Evolutionary conservation across 805 yeast genomes (phyloP).

Genomic region (Yamadazyma philogaea): DNA sequence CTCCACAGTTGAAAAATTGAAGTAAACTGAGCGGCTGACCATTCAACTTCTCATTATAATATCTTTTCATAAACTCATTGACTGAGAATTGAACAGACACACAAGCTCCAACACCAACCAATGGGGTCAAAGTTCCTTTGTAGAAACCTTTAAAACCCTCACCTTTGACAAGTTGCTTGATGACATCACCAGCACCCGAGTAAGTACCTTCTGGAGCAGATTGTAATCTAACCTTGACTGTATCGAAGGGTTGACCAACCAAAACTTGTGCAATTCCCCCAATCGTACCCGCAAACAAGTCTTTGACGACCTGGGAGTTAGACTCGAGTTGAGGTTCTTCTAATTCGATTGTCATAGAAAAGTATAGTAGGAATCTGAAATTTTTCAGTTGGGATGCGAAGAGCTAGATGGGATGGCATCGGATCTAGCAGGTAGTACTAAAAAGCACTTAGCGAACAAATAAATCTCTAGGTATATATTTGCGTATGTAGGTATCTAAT

Average conservation of each 20-base stretch:
- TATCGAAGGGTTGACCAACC: constrained; percentile 95
- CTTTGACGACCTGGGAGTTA: constrained; percentile 57
- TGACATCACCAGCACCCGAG: constrained; percentile 72
- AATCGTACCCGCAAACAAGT: constrained; percentile 84
- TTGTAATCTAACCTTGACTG: constrained; percentile 90
- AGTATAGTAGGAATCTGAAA: constrained; percentile 1
- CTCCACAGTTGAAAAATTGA: constrained; percentile 81
- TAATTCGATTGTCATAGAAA: constrained; percentile 39
- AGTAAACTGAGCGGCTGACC: constrained; percentile 47
- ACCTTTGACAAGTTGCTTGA: constrained; percentile 56
- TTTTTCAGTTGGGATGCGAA: constrained; percentile 6
- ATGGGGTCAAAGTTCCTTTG: constrained; percentile 46
- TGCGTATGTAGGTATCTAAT: not conserved
- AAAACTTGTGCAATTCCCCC: constrained; percentile 97
- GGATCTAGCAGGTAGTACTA: too few relatives aligned
- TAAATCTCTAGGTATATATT: too few relatives aligned
- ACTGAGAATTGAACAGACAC: constrained; percentile 95
- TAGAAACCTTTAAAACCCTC: constrained; percentile 43
- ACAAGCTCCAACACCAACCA: constrained; percentile 81
- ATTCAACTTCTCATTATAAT: constrained; percentile 48
- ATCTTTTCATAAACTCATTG: constrained; percentile 89
- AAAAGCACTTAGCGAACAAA: too few relatives aligned
- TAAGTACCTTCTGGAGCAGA: constrained; percentile 78
- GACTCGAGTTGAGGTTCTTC: constrained; percentile 40
- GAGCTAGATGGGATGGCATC: constrained; percentile 3